A percentile compares a stretch with the other conserved stretches of the same genome.
Evolutionary conservation across 805 yeast genomes (phyloP).

Genomic region (Candida germanica): DNA sequence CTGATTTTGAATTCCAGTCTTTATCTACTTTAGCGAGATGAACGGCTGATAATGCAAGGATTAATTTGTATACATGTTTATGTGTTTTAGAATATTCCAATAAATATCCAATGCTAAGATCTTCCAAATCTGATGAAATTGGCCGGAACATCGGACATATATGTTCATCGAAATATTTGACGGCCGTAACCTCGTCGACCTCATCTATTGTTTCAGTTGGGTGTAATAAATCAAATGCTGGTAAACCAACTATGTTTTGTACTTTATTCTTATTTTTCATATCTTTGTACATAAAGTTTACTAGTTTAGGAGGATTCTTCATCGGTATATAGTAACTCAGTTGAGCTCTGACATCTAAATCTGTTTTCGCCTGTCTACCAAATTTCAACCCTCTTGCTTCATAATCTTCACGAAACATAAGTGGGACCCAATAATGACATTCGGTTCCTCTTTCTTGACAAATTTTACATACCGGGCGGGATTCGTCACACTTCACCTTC

Average conservation of each 20-base stretch:
- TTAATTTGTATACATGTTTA: background rate
- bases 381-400: background rate
- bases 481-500: background rate
- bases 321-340: background rate
- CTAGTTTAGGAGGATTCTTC: background rate
- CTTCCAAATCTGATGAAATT: background rate
- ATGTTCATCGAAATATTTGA: background rate
- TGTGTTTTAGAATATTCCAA: background rate
- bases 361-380: background rate
- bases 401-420: background rate
- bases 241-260: background rate
- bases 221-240: background rate
- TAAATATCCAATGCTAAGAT: background rate
- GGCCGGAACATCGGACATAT: background rate
- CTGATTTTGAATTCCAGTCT: background rate
- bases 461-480: background rate
- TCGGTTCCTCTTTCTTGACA: background rate
- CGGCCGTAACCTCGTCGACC: background rate
- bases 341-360: background rate
- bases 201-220: background rate
- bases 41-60: background rate
- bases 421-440: background rate
- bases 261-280: background rate
- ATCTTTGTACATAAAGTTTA: background rate
- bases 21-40: background rate